Conservation (phyloP, 2,329 filamentous ascomycete species). For the Tricladium varicosporioides region DNA sequence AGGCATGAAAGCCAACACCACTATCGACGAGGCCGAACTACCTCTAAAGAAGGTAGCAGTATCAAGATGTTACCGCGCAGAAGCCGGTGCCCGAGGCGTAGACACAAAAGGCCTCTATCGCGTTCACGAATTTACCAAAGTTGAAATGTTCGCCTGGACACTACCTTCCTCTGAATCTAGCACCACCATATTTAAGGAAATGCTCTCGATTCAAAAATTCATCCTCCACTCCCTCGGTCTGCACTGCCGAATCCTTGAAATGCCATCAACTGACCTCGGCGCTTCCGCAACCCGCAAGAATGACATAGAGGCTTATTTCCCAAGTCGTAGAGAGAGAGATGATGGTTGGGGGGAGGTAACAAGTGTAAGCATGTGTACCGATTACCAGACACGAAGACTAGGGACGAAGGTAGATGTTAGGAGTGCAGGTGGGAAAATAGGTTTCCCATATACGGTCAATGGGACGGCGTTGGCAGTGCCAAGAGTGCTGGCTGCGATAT, state of each 20-base stretch:
- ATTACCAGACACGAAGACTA: constrained; percentile 86
- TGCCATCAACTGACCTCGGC: constrained; percentile 86
- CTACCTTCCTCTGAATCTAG: constrained; percentile 50
- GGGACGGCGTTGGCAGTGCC: constrained; percentile 92
- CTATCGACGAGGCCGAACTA: constrained; percentile 62
- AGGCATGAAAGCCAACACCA: constrained; percentile 77
- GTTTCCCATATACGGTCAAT: constrained; percentile 88
- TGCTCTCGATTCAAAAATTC: constrained; percentile 82
- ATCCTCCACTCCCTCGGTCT: constrained; percentile 76
- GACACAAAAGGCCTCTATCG: constrained; percentile 94
- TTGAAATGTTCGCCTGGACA: constrained; percentile 96
- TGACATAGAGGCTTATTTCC: constrained; percentile 94
- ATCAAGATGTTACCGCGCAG: constrained; percentile 92
- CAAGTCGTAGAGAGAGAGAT: constrained; percentile 65
- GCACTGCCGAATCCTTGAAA: constrained; percentile 85
- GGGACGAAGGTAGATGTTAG: constrained; percentile 66
- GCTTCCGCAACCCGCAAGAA: constrained; percentile 83
- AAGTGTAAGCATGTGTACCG: constrained; percentile 85
- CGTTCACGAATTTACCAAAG: constrained; percentile 98
- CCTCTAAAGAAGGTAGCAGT: constrained; percentile 79
- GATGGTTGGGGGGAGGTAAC: constrained; percentile 92
- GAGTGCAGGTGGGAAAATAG: constrained; percentile 50
- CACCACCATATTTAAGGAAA: constrained; percentile 72
- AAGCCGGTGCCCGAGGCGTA: constrained; percentile 84
- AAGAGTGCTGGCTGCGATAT: constrained; percentile 78